Base-by-base conservation (phyloP, 1,284 basidiomycete species). In the Earliella scabrosa region DNA sequence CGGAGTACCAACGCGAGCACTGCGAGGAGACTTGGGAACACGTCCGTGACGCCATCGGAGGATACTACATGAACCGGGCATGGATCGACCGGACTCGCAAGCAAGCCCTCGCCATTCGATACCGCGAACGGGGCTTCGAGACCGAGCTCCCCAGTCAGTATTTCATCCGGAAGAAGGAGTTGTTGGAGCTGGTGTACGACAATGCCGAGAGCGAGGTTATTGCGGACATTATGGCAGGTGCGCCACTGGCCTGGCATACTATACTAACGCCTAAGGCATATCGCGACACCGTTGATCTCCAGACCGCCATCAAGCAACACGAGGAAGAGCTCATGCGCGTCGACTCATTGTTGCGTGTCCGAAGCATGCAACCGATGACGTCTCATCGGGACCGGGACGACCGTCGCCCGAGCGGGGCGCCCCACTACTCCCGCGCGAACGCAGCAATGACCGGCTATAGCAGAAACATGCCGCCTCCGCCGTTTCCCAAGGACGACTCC, bases 1-100 rank as follows among this genome's bases (percentile, higher is more conserved):
- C 52, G 4, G 20, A 52, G 20, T 0, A 40, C 7, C 45, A 52
- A 61, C 8, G 35, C 21, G 9, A 26, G 38, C 1, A 56, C 58
- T 43, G 41, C 46, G 68, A 71, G 31, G 0, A 27, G 10, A 56
- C 69, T 46, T 74, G 71, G 71, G 59, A 60, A 21, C 63, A 66
- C 4, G 34, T 74, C 20, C 48, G 63, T 6, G 31, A 59, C 0
- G 63, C 54, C 1, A 69, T 74, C 13, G 31, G 50, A 1, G 48
- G 40, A 0, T 73, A 68, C 50, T 74, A 63, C 47, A 70, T 73
- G 70, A 73, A 73, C 49, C 54, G 63, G 6, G 58, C 52, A 8
- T 74, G 63, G 63, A n/a, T 70, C 4, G 65, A 49, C 69, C 20
- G 50, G 61, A 27, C 67, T 67, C 51, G 67, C 63, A 35, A 50